Evolutionary conservation across 306 rosid species (phyloP), one percentile per base, ranked within the genome.

Genomic region (Ormosia semicastrata): DNA sequence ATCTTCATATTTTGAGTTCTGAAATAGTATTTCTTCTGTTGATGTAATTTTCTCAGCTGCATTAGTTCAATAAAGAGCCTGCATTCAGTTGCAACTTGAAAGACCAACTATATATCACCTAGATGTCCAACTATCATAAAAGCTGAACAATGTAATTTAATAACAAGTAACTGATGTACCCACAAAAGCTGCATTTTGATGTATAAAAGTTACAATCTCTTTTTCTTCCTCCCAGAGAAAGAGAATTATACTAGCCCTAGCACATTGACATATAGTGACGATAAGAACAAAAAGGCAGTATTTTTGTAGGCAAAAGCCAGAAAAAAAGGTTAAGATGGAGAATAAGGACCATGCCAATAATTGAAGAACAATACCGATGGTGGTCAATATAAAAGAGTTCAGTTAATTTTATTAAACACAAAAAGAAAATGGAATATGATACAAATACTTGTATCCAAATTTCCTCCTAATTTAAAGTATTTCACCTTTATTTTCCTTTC

Each of bases 101-200:
- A 73, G 8, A 74, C 74, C 33, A 7, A 37, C 49, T n/a, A 67
- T 46, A 81, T 54, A 54, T 29, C 50, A 40, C 12, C 58, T 60
- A 81, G 40, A 53, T 71, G n/a, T 71, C 62, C 36, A 41, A 44
- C 52, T 30, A 32, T 6, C 70, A 77, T 70, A 49, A 53, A 63
- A 75, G 72, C 11, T 46, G 52, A 78, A 41, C 53, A 68, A 15
- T 74, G 69, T 34, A 34, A 66, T 72, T 66, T n/a, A 62, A 12
- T 73, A 18, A 49, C 64, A 66, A 47, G 70, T 17, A 71, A 74
- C 29, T 53, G 8, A 43, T 73, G 59, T 67, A 50, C 75, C 24
- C 53, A 50, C 30, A 57, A 17, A 41, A 58, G 73, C 72, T 66
- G 77, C 81, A 79, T 79, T 81, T 75, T 52, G 69, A 66, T 83